phyloP scores from a whole-genome alignment of 176 grass and related monocot species.

The Lolium multiflorum region DNA sequence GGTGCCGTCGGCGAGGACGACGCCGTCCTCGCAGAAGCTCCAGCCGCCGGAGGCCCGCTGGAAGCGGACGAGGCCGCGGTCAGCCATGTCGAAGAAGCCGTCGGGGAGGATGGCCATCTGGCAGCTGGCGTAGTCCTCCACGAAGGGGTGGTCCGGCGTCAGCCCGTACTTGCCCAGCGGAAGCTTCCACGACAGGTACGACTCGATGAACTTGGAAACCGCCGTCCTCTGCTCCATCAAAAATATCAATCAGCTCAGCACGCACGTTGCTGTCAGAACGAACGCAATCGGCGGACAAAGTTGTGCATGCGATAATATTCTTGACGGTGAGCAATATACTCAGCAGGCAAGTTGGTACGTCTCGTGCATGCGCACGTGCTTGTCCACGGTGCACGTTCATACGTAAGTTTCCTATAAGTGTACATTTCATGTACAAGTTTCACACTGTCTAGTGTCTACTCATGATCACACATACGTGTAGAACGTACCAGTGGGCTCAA shows the following conservation, averaged over 20 bases:
- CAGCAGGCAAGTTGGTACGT: background rate
- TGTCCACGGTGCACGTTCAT: conserved; percentile 1
- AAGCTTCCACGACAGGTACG: conserved; percentile 90
- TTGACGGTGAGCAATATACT: background rate
- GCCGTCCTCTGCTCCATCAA: conserved; percentile 51
- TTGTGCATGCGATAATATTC: conserved; percentile 1
- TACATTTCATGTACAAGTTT: background rate
- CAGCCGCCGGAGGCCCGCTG: conserved; percentile 52
- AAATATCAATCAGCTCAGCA: background rate
- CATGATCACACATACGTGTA: background rate
- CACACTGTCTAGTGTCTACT: background rate
- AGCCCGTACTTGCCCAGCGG: conserved; percentile 83
- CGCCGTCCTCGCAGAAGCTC: conserved; percentile 81
- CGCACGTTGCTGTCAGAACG: background rate
- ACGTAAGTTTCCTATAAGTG: background rate
- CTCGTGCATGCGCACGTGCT: conserved; percentile 32
- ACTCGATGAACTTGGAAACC: conserved; percentile 96
- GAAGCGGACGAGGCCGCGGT: conserved; percentile 67
- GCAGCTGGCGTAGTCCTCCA: conserved; percentile 96
- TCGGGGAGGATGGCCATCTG: conserved; percentile 98
- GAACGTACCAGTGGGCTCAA: conserved; percentile 74
- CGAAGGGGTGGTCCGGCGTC: conserved; percentile 87
- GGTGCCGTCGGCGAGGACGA: conserved; percentile 74
- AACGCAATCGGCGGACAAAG: background rate
- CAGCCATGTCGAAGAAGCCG: conserved; percentile 92